A percentile compares a stretch with the other conserved stretches of the same genome.
phyloP scores from a whole-genome alignment of 768 basidiomycete species.

The Tricholoma hemisulphureum region DNA sequence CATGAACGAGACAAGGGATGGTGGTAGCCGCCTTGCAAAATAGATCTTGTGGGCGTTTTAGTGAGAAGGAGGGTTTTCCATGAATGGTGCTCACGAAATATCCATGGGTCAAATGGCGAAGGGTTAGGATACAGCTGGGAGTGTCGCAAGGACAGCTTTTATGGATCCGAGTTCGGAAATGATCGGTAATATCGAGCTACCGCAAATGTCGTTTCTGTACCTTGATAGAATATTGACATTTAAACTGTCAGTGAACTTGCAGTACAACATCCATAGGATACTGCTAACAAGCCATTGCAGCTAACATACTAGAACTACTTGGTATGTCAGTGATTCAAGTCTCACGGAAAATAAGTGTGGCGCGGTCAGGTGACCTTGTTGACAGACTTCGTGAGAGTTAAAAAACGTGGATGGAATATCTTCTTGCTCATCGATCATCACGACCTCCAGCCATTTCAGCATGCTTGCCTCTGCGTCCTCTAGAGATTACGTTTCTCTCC shows the following conservation, averaged over 20 bases:
- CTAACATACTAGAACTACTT: too few species aligned
- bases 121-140: not conserved
- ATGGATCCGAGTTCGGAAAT: not conserved
- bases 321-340: too few species aligned
- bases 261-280: too few species aligned
- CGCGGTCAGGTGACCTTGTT: conserved; percentile 49
- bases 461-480: conserved; percentile 49
- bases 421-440: conserved; percentile 15
- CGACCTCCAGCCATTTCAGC: conserved; percentile 24
- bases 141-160: not conserved
- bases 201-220: too few species aligned
- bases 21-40: conserved; percentile 91
- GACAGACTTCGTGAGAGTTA: conserved; percentile 39
- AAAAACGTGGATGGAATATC: conserved; percentile 21
- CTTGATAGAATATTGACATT: not conserved
- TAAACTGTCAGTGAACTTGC: too few species aligned
- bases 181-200: not conserved
- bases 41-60: conserved; percentile 50
- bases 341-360: conserved; percentile 2
- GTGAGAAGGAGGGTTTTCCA: not conserved
- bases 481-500: conserved; percentile 35
- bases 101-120: conserved; percentile 30
- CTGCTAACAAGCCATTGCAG: too few species aligned
- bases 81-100: conserved; percentile 39
- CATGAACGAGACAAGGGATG: conserved; percentile 87